Conservation (phyloP, 2,329 filamentous ascomycete species). For the Byssothecium circinans region DNA sequence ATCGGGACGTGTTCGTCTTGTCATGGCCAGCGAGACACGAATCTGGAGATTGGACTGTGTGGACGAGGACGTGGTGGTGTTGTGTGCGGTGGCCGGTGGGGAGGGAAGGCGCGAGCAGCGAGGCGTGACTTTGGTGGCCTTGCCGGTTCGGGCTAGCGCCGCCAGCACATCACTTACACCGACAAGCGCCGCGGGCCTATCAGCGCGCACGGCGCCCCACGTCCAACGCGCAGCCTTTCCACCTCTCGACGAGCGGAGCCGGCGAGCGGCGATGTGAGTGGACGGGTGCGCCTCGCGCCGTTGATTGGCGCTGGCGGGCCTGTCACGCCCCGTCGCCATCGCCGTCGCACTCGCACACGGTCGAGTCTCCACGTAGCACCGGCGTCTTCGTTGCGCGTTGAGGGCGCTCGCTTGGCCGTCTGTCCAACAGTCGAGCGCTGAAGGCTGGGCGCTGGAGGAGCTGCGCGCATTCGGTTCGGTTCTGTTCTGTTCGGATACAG, state of each 20-base stretch:
- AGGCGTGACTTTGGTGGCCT: slow-evolving; percentile 32
- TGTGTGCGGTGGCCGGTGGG: slow-evolving; percentile 28
- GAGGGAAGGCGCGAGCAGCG: slow-evolving; percentile 18
- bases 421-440: neutral
- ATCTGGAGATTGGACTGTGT: slow-evolving; percentile 8
- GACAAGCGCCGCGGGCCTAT: slow-evolving; percentile 37
- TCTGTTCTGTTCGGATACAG: neutral
- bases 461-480: neutral
- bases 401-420: slow-evolving; percentile 18
- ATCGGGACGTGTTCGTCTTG: slow-evolving; percentile 22
- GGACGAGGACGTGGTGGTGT: neutral
- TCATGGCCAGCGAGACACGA: slow-evolving; percentile 12
- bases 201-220: slow-evolving; percentile 32
- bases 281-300: slow-evolving; percentile 21
- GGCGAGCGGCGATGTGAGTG: slow-evolving; percentile 16
- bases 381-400: slow-evolving; percentile 15
- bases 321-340: too few species aligned
- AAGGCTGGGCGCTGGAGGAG: neutral
- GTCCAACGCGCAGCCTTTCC: slow-evolving; percentile 39
- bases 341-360: slow-evolving; percentile 29
- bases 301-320: slow-evolving; percentile 29
- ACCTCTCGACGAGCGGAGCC: slow-evolving; percentile 22
- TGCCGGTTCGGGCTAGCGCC: slow-evolving; percentile 22
- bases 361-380: slow-evolving; percentile 46
- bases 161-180: slow-evolving; percentile 45